Conservation (phyloP, 192 early-diverging fungal species). For the Endogone sp. region DNA sequence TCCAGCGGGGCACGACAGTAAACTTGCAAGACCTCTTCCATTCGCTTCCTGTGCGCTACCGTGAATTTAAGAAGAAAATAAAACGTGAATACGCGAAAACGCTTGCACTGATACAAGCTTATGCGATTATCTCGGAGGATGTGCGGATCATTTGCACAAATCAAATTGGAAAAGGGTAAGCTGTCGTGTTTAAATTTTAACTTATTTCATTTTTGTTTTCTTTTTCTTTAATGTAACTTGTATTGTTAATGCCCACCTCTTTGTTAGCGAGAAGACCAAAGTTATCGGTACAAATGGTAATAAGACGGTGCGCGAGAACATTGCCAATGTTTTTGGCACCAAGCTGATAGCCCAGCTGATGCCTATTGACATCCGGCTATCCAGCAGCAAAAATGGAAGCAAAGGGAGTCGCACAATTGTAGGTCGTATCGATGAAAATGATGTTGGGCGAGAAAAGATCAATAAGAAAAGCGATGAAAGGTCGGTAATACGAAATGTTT, state of each 20-base stretch:
- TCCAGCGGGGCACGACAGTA: constrained; percentile 72
- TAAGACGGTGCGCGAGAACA: constrained; percentile 53
- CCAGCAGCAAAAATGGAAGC: constrained; percentile 12
- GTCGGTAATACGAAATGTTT: too few relatives aligned
- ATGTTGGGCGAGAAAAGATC: too few relatives aligned
- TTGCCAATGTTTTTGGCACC: constrained; percentile 74
- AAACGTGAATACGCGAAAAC: constrained; percentile 76
- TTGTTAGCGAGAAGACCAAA: constrained; percentile 38
- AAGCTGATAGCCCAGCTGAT: constrained; percentile 45
- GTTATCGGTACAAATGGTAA: constrained; percentile 63
- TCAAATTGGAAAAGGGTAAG: constrained; percentile 55
- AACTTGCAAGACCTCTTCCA: constrained; percentile 73
- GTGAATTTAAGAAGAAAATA: constrained; percentile 82
- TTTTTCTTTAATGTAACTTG: neutral
- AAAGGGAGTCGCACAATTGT: neutral
- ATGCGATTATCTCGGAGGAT: constrained; percentile 69
- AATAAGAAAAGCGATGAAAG: too few relatives aligned
- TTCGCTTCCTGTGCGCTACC: constrained; percentile 78
- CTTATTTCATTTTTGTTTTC: neutral
- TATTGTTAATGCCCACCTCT: neutral
- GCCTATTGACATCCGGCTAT: constrained; percentile 40
- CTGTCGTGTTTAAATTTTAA: neutral
- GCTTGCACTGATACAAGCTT: constrained; percentile 76
- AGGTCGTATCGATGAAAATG: too few relatives aligned
- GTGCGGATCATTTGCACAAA: constrained; percentile 64